Evolutionary conservation across 306 rosid species (phyloP), one percentile per base, ranked within the genome.

Genomic region (Rosa chinensis): DNA sequence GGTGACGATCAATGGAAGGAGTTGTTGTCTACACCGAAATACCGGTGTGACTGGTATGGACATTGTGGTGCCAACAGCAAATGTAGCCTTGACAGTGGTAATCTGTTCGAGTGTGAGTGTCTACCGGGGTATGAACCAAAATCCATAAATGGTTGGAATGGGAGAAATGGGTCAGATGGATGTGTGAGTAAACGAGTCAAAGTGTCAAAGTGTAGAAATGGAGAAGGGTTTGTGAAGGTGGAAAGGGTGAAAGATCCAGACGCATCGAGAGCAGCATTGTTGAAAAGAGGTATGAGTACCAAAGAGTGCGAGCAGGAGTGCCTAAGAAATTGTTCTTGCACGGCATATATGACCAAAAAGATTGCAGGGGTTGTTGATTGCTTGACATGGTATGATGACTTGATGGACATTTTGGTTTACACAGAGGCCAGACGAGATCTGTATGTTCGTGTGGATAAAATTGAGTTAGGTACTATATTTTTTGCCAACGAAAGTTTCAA

Each of bases 111-210:
- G 74, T 92, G 97, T 43, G 39, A 79, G 20, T 92, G 94, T 56
- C 16, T 90, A 10, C 92, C 87, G 0, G 92, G 94, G 8, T 87
- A 81, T 75, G 86, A 88, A 66, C 94, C 94, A 6, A 82, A 67
- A 18, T 71, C 63, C 2, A 35, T 76, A 3, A 63, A 10, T 3
- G 44, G 77, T 21, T 86, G 94, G 94, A 49, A 81, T 58, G 6
- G 77, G 4, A 82, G 77, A 43, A 82, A 86, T 37, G 82, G 83
- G 25, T 80, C 89, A 11, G 85, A 68, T 18, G 97, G 97, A 21
- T 92, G 97, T 37, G 77, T 81, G 42, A 90, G 89, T 45, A 89
- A 63, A 28, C 61, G 44, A 16, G 79, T 32, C 4, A 32, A 73
- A 18, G 59, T 3, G 10, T 73, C 79, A 0, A 17, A 72, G n/a